phyloP scores from a whole-genome alignment of 257 asterid species.

The Handroanthus guayacan region DNA sequence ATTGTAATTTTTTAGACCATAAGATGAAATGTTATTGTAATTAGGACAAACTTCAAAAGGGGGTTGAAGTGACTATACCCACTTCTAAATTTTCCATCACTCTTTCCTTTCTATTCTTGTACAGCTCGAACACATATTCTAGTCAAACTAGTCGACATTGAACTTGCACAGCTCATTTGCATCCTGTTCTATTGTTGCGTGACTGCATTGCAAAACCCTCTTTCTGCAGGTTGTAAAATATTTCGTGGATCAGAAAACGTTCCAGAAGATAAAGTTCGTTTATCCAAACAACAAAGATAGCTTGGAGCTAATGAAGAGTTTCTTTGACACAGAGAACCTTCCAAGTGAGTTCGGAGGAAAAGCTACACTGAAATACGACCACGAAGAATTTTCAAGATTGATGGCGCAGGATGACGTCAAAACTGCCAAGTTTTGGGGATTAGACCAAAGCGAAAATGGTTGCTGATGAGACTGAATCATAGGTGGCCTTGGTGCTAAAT shows the following conservation, averaged over 20 bases:
- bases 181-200: no score
- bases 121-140: no score
- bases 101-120: no score
- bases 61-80: no score
- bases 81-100: no score
- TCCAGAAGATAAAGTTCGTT: slow-evolving; percentile 62
- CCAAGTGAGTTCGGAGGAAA: slow-evolving; percentile 92
- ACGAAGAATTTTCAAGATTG: slow-evolving; percentile 78
- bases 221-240: slow-evolving; percentile 67
- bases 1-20: no score
- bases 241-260: slow-evolving; percentile 72
- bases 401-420: slow-evolving; percentile 77
- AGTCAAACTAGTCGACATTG: no score
- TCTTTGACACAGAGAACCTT: slow-evolving; percentile 73
- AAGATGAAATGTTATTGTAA: no score
- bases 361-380: slow-evolving; percentile 70
- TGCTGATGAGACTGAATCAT: slow-evolving; percentile 22
- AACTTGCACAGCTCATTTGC: no score
- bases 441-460: slow-evolving; percentile 27
- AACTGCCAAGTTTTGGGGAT: slow-evolving; percentile 75
- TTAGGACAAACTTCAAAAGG: no score
- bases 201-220: neutral
- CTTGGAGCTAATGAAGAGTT: slow-evolving; percentile 70
- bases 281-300: slow-evolving; percentile 75
- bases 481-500: slow-evolving; percentile 42